A percentile compares a stretch with the other conserved stretches of the same genome.
Evolutionary conservation across 331 rosid species (phyloP).

Genomic region (Rosa hybrid): DNA sequence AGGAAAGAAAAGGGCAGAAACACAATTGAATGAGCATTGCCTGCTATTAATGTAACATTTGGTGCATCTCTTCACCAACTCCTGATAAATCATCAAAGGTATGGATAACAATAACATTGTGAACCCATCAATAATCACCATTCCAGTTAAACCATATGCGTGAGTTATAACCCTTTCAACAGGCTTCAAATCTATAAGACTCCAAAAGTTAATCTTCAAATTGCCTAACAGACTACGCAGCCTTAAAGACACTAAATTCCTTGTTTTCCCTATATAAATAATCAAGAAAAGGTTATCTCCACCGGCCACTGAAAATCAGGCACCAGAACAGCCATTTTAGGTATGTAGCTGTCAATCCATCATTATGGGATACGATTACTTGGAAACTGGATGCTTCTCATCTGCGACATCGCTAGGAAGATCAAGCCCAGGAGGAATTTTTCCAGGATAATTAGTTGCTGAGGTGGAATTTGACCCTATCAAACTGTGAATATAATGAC

Average conservation of each 20-base stretch:
- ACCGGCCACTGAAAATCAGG: constrained; percentile 9
- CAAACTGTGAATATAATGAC: constrained; percentile 50
- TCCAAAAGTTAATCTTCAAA: neutral
- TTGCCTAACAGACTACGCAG: neutral
- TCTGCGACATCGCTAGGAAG: constrained; percentile 70
- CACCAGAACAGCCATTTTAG: neutral
- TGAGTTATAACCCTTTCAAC: constrained; percentile 2
- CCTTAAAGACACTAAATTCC: neutral
- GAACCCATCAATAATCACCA: neutral
- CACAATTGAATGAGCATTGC: neutral
- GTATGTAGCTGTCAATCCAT: neutral
- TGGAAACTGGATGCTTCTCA: constrained; percentile 39
- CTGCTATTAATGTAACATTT: neutral
- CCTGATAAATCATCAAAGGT: neutral
- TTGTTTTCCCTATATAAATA: neutral
- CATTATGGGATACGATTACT: constrained; percentile 16
- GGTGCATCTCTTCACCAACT: neutral
- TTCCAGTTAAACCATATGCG: neutral
- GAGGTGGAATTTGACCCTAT: constrained; percentile 63
- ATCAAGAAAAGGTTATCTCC: neutral
- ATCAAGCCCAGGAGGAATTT: constrained; percentile 64
- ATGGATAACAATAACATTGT: neutral
- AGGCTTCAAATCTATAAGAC: constrained; percentile 9
- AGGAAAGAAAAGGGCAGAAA: neutral
- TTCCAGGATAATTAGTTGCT: constrained; percentile 70